Conservation (phyloP, 116 monocot species). For the Zostera marina region DNA sequence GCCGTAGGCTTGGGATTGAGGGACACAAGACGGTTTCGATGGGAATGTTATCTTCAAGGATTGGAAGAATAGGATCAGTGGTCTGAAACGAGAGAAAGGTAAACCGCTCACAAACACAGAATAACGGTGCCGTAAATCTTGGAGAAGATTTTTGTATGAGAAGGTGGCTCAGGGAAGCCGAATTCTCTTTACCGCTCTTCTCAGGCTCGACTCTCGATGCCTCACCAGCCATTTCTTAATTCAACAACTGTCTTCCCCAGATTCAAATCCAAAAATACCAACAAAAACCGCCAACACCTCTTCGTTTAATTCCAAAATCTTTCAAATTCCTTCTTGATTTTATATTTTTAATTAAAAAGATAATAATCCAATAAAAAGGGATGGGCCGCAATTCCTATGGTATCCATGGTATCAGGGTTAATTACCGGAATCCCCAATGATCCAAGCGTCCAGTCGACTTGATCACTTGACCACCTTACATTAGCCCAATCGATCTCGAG, state of each 20-base stretch:
- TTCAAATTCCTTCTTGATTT: too few relatives aligned
- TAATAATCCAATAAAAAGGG: too few relatives aligned
- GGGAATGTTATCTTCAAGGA: slow-evolving; percentile 84
- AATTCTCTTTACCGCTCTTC: slow-evolving; percentile 16
- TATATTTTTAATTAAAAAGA: too few relatives aligned
- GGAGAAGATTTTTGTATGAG: slow-evolving; percentile 2
- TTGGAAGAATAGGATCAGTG: slow-evolving; percentile 64
- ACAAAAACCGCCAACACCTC: too few relatives aligned
- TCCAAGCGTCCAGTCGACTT: too few relatives aligned
- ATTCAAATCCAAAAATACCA: too few relatives aligned
- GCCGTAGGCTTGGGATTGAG: slow-evolving; percentile 12
- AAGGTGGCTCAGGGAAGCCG: slow-evolving; percentile 17
- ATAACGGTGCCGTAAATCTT: neutral
- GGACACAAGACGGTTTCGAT: slow-evolving; percentile 17
- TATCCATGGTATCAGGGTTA: too few relatives aligned
- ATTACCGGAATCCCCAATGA: too few relatives aligned
- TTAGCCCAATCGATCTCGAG: too few relatives aligned
- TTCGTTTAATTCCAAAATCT: too few relatives aligned
- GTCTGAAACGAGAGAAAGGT: slow-evolving; percentile 1
- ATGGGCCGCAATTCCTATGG: too few relatives aligned
- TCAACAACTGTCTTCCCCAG: neutral
- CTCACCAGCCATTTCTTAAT: slow-evolving; percentile 6
- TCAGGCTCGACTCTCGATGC: slow-evolving; percentile 16
- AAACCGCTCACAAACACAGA: neutral
- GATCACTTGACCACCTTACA: too few relatives aligned